These are phyloP conservation scores for Flaveria robusta DNA, from an alignment of 129 eudicot species.

Conservation along the genomic window DNA sequence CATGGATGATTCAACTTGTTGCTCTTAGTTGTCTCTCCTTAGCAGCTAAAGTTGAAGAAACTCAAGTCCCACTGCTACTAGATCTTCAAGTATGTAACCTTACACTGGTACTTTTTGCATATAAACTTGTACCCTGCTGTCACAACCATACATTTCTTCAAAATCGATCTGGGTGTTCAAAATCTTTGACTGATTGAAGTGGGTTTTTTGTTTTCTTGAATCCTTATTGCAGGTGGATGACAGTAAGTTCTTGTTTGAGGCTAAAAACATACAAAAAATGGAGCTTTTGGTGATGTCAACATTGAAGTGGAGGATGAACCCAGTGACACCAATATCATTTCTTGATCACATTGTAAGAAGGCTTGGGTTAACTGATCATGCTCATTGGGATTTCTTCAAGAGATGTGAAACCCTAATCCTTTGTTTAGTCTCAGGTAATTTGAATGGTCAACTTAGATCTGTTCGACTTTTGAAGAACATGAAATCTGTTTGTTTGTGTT, in stretches of 20 bases:
- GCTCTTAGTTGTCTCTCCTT: slow-evolving; percentile 86
- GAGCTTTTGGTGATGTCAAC: slow-evolving; percentile 83
- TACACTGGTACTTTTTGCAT: slow-evolving; percentile 16
- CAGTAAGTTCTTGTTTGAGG: slow-evolving; percentile 64
- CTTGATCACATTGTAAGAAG: slow-evolving; percentile 86
- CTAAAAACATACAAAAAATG: slow-evolving; percentile 81
- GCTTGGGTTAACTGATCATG: slow-evolving; percentile 69
- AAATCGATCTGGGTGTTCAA: not conserved
- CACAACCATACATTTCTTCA: not conserved
- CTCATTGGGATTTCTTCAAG: slow-evolving; percentile 68
- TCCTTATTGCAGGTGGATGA: slow-evolving; percentile 52
- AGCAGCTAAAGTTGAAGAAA: slow-evolving; percentile 96
- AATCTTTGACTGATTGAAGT: not conserved
- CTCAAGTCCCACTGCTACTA: slow-evolving; percentile 70
- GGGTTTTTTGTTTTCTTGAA: slow-evolving; percentile 21
- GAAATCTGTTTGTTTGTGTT: not conserved
- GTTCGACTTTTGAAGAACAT: not conserved
- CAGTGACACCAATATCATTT: slow-evolving; percentile 90
- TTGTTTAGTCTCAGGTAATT: slow-evolving; percentile 59
- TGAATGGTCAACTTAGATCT: slow-evolving; percentile 30
- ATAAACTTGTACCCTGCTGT: not conserved
- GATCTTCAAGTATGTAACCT: slow-evolving; percentile 78
- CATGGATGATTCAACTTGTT: slow-evolving; percentile 90
- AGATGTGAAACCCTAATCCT: slow-evolving; percentile 65
- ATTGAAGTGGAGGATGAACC: slow-evolving; percentile 90